Evolutionary conservation across 225 moss, liverwort and hornwort genomes (phyloP).

Genomic region (Bryoerythrophyllum caledonicum): DNA sequence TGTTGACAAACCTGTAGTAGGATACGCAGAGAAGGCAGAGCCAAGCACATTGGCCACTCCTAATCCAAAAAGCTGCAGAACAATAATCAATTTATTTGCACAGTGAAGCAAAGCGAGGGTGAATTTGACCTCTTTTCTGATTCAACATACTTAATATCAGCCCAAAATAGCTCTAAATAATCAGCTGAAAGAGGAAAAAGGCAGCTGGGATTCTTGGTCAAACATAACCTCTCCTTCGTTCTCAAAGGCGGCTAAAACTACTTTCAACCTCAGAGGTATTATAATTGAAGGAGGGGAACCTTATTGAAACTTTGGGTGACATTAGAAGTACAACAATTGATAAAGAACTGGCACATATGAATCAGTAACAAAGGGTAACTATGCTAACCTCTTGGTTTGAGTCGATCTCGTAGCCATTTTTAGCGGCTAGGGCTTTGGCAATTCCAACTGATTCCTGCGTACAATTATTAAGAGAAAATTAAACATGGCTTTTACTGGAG

Average conservation of each 20-base stretch:
- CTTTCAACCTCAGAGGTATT: no score
- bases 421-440: slow-evolving; percentile 89
- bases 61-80: slow-evolving; percentile 81
- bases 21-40: slow-evolving; percentile 78
- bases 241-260: no score
- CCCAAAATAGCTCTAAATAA: no score
- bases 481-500: neutral
- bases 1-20: slow-evolving; percentile 60
- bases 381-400: slow-evolving; percentile 81
- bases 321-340: neutral
- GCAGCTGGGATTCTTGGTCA: no score
- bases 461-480: slow-evolving; percentile 11
- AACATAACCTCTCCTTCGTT: no score
- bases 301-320: no score
- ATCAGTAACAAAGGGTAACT: slow-evolving; percentile 1
- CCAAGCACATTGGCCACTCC: slow-evolving; percentile 88
- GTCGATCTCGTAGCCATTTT: slow-evolving; percentile 89
- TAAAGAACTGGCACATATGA: no score
- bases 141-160: no score
- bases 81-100: neutral
- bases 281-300: no score
- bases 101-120: no score
- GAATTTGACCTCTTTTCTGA: no score
- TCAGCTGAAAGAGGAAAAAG: neutral
- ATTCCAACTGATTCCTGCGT: slow-evolving; percentile 90